Evolutionary conservation across 169 alveolate species (phyloP), one percentile per base, ranked within the genome.

Genomic region (Plasmodium reichenowi): DNA sequence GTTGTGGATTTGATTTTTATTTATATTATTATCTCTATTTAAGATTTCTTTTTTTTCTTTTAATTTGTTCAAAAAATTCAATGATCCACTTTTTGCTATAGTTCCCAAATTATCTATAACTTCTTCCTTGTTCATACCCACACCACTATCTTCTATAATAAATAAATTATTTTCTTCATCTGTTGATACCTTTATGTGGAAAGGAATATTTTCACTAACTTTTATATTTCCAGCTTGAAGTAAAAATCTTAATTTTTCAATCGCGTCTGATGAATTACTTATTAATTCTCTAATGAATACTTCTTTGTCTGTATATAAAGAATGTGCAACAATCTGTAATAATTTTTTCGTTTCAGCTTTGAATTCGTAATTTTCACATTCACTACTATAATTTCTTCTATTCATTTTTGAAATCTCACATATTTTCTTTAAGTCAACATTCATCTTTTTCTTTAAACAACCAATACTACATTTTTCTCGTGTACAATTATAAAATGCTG

Each of bases 201-300:
- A 66, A 7, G 88, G 73, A 22, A 64, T 63, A 0, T 50, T 54
- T 26, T 54, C 32, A 29, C 47, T 62, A 56, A 8, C 47, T 87
- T 92, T 74, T 72, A 91, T 52, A 47, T 64, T n/a, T 75, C 92
- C 64, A 91, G 83, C 60, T 93, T 93, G 76, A 54, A 13, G 9
- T 66, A 89, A 20, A 85, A 97, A 98, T 85, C 99, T 94, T 86
- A 97, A 97, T 95, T 98, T 98, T 93, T 99, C 99, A 73, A 98
- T 93, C 2, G 99, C 99, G 93, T 99, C 99, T 10, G 99, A 98
- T 8, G 99, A 99, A 92, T 99, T 99, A 15, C 99, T 98, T 54
- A 99, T 98, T 58, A 99, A 96, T 85, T 99, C 99, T 78, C 99
- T 96, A 56, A 99, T 93, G 71, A 96, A 96, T 47, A 97, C 99